phyloP scores from a whole-genome alignment of 164 flowering plant genomes.

The Aristolochia contorta region DNA sequence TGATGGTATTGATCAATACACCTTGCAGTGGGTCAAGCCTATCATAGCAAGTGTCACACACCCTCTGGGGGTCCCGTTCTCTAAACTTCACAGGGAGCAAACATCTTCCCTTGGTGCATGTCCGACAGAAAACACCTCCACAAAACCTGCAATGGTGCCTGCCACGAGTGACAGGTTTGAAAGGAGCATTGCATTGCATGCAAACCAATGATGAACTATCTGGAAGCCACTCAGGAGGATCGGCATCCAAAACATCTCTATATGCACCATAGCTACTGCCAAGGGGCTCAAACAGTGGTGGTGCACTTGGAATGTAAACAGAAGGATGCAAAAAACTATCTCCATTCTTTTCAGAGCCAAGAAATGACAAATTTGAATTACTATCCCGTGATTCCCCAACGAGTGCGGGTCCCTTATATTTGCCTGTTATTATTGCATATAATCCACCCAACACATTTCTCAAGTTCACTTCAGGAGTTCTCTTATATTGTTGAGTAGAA shows the following conservation, averaged over 20 bases:
- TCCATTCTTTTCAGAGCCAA: slow-evolving; percentile 74
- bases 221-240: slow-evolving; percentile 93
- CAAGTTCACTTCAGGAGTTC: slow-evolving; percentile 65
- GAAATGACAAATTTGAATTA: slow-evolving; percentile 51
- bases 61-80: slow-evolving; percentile 90
- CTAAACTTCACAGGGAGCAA: slow-evolving; percentile 81
- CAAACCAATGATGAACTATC: slow-evolving; percentile 66
- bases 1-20: slow-evolving; percentile 57
- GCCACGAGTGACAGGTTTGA: slow-evolving; percentile 79
- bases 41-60: slow-evolving; percentile 87
- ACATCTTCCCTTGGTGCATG: slow-evolving; percentile 81
- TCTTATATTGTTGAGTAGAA: slow-evolving; percentile 11
- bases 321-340: slow-evolving; percentile 66
- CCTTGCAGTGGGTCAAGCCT: slow-evolving; percentile 85
- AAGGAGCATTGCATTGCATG: slow-evolving; percentile 79
- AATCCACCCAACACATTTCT: slow-evolving; percentile 78
- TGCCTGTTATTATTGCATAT: slow-evolving; percentile 65
- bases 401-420: slow-evolving; percentile 25
- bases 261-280: slow-evolving; percentile 45
- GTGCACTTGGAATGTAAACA: slow-evolving; percentile 89
- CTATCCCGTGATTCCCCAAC: slow-evolving; percentile 17
- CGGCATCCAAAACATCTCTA: slow-evolving; percentile 74
- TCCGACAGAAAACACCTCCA: slow-evolving; percentile 84
- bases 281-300: slow-evolving; percentile 68
- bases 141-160: slow-evolving; percentile 98